These are phyloP conservation scores for Metschnikowia koreensis DNA, from an alignment of 805 yeast species.

Conservation along the genomic window DNA sequence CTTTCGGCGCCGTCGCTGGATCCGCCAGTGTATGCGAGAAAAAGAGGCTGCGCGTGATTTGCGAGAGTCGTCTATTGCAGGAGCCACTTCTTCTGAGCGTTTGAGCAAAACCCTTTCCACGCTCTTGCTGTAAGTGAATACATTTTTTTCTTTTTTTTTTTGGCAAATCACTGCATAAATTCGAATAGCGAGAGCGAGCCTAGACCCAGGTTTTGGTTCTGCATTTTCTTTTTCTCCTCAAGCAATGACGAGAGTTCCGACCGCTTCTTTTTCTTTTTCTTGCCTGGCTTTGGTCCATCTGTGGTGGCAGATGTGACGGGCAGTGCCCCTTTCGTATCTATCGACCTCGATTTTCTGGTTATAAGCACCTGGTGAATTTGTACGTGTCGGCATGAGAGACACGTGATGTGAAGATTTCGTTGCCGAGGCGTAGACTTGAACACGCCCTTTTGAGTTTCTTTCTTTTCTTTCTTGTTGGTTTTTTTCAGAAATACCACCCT, in stretches of 20 bases:
- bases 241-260: constrained; percentile 40
- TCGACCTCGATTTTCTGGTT: constrained; percentile 7
- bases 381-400: constrained; percentile 22
- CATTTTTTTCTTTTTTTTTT: too few species aligned
- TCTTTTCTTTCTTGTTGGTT: not conserved
- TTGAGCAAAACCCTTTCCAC: constrained; percentile 14
- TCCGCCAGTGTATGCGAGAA: constrained; percentile 38
- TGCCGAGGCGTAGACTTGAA: not conserved
- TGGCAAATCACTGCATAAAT: constrained; percentile 42
- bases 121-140: constrained; percentile 10
- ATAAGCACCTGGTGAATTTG: constrained; percentile 12
- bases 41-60: constrained; percentile 2
- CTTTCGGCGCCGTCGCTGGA: constrained; percentile 67
- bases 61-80: constrained; percentile 1
- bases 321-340: too few species aligned
- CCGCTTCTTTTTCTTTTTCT: constrained; percentile 48
- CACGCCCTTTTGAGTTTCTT: too few species aligned
- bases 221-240: constrained; percentile 39
- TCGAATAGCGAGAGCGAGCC: constrained; percentile 51
- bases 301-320: not conserved
- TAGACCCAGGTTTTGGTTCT: too few species aligned
- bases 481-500: constrained; percentile 22
- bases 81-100: constrained; percentile 10
- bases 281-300: constrained; percentile 5
- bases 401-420: constrained; percentile 16